Base-by-base conservation (phyloP, 2,329 filamentous ascomycete genomes). In the Neofusicoccum sp. region DNA sequence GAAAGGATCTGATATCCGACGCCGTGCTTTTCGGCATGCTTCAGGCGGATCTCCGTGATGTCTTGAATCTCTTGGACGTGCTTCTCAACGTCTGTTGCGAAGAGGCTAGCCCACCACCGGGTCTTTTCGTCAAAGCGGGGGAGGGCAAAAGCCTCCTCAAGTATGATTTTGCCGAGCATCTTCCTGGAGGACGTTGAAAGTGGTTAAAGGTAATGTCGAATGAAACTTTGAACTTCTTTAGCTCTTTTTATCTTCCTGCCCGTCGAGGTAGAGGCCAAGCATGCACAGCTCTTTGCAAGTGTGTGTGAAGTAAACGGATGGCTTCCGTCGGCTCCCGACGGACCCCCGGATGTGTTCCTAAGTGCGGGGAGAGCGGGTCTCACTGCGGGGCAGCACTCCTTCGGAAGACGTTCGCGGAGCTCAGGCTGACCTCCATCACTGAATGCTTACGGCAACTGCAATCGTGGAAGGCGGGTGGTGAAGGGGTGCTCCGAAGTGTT, bases 91-190 rank as follows among this genome's bases (percentile, higher is more conserved):
- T 88, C 81, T n/a, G 82, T 78, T 12, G 84, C 81, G 70, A 88
- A 89, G 28, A 88, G 73, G 4, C 78, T 75, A 1, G 86, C 87
- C 85, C 85, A 87, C 84, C 85, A 87, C 67, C 78, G 77, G 4
- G 84, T 85, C 72, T 83, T 83, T 66, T 87, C 84, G 49, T 82
- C 78, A 65, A 87, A 80, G 37, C 85, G 81, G 48, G 87, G 85
- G 6, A 87, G 78, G 65, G 82, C 83, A 66, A 87, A 88, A 12
- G 85, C 85, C 74, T 88, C 86, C 71, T 88, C 86, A 28, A 88
- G 78, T 11, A 83, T 83, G 64, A 88, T 80, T 66, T 89, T 88
- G 64, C 86, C 86, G 11, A 81, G 74, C 84, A 87, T 87, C 8
- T 28, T 65, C 6, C n/a, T 39, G 3, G 37, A 16, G 6, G 22